phyloP scores from a whole-genome alignment of 2,329 filamentous ascomycete genomes.

The Aspergillus uvarum region DNA sequence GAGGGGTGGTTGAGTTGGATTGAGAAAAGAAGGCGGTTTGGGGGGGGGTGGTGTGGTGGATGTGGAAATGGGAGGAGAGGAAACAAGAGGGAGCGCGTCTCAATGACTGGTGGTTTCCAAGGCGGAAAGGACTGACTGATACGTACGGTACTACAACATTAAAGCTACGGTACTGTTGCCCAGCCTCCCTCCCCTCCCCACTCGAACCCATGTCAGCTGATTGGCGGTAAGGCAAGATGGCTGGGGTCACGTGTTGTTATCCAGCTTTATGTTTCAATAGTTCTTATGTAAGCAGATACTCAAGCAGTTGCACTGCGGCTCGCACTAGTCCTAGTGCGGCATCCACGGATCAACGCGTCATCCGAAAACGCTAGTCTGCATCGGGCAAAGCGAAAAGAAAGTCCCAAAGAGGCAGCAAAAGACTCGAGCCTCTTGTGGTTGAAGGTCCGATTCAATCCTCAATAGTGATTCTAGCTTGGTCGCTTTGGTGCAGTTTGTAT shows the following conservation, averaged over 20 bases:
- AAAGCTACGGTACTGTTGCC: not conserved
- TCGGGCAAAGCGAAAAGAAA: constrained; percentile 32
- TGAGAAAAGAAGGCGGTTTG: not conserved
- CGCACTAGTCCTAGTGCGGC: constrained; percentile 17
- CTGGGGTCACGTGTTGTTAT: constrained; percentile 32
- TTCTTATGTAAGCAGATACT: not conserved
- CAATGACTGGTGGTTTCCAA: not conserved
- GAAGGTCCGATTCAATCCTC: not conserved
- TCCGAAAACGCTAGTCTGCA: constrained; percentile 20
- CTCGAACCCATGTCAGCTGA: constrained; percentile 1
- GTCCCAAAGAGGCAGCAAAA: constrained; percentile 2
- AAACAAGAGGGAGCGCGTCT: constrained; percentile 9
- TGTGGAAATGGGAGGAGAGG: not conserved
- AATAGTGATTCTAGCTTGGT: too few relatives aligned
- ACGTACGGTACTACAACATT: too few relatives aligned
- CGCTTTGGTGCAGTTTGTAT: not conserved
- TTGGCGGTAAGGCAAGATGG: constrained; percentile 18
- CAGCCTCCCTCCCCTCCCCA: constrained; percentile 13
- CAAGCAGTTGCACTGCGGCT: not conserved
- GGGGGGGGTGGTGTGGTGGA: not conserved
- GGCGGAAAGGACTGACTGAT: not conserved
- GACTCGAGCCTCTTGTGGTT: not conserved
- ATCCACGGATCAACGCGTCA: constrained; percentile 16
- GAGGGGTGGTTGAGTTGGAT: not conserved
- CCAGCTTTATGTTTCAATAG: not conserved